Evolutionary conservation across 352 stramenopile genomes (phyloP), one percentile per base, ranked within the genome.

Genomic region (Thalassiosira mediterranea): DNA sequence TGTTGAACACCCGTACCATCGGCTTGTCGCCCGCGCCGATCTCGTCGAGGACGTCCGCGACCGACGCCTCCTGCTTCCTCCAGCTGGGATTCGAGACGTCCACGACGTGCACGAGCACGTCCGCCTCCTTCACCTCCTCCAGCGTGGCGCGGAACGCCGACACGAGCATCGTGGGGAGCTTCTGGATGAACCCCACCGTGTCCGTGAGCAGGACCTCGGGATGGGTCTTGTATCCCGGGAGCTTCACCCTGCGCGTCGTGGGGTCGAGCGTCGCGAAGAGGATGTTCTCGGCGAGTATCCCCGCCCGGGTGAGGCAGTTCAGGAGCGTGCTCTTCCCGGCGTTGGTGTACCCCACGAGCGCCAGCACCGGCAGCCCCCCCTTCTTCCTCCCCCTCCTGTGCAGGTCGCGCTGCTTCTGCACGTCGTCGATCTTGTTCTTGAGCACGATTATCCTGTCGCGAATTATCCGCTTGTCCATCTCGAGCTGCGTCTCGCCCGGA

Each of bases 141-240:
- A 96, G 76, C 2, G 93, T 96, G 7, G 93, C 93, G 49, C 91
- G 73, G 71, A 96, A 96, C 0, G 92, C 90, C n/a, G 92, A 91
- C 0, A 96, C 86, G n/a, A 96, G 70, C 34, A 94, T 86, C 3
- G 93, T 96, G 13, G 93, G 93, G 11, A 96, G 79, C 56, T 96
- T 96, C 61, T 96, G 92, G 70, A 96, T 95, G 67, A 96, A 96
- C 5, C 93, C 93, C 5, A 96, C 93, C 1, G 93, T 96, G 76
- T 96, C 93, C 13, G 93, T 95, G 38, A 96, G 70, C 28, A 95
- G 68, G 4, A 96, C 83, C 67, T 95, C 91, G 19, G 90, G 90
- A 79, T 95, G 90, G 52, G 91, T 92, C 65, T 92, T 86, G 38
- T 90, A 86, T 13, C 86, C 86, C 1, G 88, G 88, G 31, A 95